A percentile compares a stretch with the other conserved stretches of the same genome.
phyloP scores from a whole-genome alignment of 495 filamentous ascomycete species.

The Penicillium flavigenum region DNA sequence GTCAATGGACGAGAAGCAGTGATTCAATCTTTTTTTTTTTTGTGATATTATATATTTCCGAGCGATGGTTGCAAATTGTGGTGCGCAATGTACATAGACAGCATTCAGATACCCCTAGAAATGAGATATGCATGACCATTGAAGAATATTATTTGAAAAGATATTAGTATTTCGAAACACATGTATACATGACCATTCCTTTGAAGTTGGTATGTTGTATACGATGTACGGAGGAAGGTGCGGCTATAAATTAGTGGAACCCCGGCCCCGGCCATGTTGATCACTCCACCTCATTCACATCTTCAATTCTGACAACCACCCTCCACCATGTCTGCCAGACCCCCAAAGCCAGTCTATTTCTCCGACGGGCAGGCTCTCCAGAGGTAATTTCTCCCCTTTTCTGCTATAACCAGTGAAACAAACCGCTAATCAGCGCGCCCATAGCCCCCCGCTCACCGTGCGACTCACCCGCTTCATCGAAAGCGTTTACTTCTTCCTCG shows the following conservation, averaged over 20 bases:
- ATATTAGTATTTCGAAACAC: background rate
- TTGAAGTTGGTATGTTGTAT: background rate
- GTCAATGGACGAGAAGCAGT: slow-evolving; percentile 14
- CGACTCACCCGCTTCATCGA: slow-evolving; percentile 46
- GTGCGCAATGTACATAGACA: slow-evolving; percentile 26
- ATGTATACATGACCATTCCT: too few relatives aligned
- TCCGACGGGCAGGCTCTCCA: slow-evolving; percentile 41
- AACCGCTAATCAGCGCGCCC: slow-evolving; percentile 30
- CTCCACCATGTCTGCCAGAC: slow-evolving; percentile 30
- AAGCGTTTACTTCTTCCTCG: slow-evolving; percentile 45
- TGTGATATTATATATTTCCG: background rate
- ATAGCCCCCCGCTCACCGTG: slow-evolving; percentile 45
- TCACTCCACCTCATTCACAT: slow-evolving; percentile 15
- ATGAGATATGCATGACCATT: slow-evolving; percentile 12
- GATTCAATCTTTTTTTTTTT: background rate
- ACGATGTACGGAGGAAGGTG: background rate
- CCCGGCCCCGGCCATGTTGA: slow-evolving; percentile 10
- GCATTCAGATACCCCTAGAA: slow-evolving; percentile 24
- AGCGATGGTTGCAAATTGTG: slow-evolving; percentile 17
- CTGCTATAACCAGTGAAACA: slow-evolving; percentile 9
- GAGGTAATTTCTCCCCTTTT: slow-evolving; percentile 25
- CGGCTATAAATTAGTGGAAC: slow-evolving; percentile 11
- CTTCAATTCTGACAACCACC: slow-evolving; percentile 10
- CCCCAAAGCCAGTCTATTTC: slow-evolving; percentile 33
- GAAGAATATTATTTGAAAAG: background rate